phyloP scores from a whole-genome alignment of 1,284 basidiomycete genomes.

The Cerioporus squamosus region DNA sequence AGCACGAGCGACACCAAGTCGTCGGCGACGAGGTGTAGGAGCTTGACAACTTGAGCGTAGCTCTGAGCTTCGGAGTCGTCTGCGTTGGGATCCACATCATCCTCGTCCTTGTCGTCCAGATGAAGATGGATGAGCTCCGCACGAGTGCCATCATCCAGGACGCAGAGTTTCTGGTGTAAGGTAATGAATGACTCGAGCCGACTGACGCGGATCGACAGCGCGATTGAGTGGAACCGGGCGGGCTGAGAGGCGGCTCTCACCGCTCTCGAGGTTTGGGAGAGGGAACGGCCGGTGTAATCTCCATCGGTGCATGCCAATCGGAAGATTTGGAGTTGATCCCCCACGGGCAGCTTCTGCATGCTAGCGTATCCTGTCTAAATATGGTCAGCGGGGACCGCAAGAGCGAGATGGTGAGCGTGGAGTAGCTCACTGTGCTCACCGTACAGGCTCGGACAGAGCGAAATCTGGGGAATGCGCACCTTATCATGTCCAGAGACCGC shows the following conservation, averaged over 20 bases:
- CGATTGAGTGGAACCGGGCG: slow-evolving; percentile 6
- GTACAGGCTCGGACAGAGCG: too few species aligned
- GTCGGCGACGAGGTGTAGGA: slow-evolving; percentile 1
- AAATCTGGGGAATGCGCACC: too few species aligned
- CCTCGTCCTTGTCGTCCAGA: not conserved
- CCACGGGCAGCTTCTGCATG: slow-evolving; percentile 7
- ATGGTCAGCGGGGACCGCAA: too few species aligned
- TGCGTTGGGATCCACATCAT: not conserved
- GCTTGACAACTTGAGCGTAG: too few species aligned
- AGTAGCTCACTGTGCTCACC: too few species aligned
- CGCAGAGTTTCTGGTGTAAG: not conserved
- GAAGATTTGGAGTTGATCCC: slow-evolving; percentile 1
- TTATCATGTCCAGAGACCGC: too few species aligned
- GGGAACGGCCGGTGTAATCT: slow-evolving; percentile 6
- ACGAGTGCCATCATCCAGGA: not conserved
- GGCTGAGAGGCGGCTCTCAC: not conserved
- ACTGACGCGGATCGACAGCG: not conserved
- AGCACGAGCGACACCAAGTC: slow-evolving; percentile 4
- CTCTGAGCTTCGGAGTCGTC: not conserved
- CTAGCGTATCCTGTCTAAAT: too few species aligned
- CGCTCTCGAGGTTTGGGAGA: slow-evolving; percentile 6
- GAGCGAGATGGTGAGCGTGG: too few species aligned
- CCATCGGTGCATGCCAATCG: slow-evolving; percentile 9
- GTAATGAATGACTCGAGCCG: slow-evolving; percentile 4
- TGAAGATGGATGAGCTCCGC: not conserved